Evolutionary conservation across 2,329 filamentous ascomycete species (phyloP), one percentile per base, ranked within the genome.

Genomic region (Paracamarosporium sp.): DNA sequence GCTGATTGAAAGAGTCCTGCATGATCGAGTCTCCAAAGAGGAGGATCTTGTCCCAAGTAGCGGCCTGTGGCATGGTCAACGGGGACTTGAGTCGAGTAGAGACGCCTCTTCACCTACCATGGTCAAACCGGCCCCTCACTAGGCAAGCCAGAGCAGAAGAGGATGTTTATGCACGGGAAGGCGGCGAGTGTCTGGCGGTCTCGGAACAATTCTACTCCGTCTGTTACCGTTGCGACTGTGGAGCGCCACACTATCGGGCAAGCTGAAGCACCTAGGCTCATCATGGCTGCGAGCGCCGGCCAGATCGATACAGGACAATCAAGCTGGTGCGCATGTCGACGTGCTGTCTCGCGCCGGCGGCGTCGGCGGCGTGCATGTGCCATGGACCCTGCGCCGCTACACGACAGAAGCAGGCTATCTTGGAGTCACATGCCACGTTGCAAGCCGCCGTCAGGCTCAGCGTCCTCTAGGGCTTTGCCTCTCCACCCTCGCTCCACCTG

Each of bases 11-110:
- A 1, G 87, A 85, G 40, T 84, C 81, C 71, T 98, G 88, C 47
- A 94, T 89, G 60, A 98, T 89, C 30, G 92, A 96, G 79, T 98
- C 95, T 53, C 94, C 94, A 61, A 98, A 90, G 24, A 98, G 86
- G 61, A 98, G 82, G 66, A 83, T 79, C 59, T 82, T 78, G 35
- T 80, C 75, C 54, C 76, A 75, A 22, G 66, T 51, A 31, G 70
- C 60, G 58, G 69, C 60, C 74, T 77, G 30, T 25, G 27, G 22
- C 6, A n/a, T 3, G 9, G 17, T 51, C 25, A 43, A 11, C 48
- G 17, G 15, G 48, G 48, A 31, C 2, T 31, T 31, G 22, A 28
- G 3, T 30, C 47, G 24, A 35, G 28, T n/a, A 17, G 4, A n/a
- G n/a, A n/a, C n/a, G n/a, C n/a, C n/a, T n/a, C n/a, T n/a, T n/a